Evolutionary conservation across 2,329 filamentous ascomycete genomes (phyloP).

Genomic region (Chrysoporthe puriensis): DNA sequence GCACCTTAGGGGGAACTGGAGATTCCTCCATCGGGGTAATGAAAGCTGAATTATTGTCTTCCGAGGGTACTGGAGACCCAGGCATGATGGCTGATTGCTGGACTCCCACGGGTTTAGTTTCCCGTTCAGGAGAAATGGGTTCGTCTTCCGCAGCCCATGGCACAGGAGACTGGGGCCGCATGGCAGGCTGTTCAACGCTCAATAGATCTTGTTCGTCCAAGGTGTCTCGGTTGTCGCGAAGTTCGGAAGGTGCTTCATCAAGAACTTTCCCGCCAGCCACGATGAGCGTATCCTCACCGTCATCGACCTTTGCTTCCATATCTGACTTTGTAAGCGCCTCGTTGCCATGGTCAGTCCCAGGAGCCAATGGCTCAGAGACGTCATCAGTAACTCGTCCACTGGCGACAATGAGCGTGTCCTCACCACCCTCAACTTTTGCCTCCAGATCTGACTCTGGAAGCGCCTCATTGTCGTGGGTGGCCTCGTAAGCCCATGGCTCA

Average conservation of each 20-base stretch:
- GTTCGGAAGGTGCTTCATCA: background rate
- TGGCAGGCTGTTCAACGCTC: background rate
- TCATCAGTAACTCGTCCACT: conserved; percentile 3
- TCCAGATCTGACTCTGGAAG: conserved; percentile 13
- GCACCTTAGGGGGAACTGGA: background rate
- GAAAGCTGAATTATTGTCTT: conserved; percentile 12
- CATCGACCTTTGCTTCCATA: conserved; percentile 6
- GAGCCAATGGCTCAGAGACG: conserved; percentile 14
- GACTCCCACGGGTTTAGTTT: background rate
- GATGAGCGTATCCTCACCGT: conserved; percentile 7
- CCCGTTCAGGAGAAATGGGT: background rate
- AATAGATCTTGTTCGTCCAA: background rate
- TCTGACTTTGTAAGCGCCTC: conserved; percentile 10
- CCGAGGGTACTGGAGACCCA: background rate
- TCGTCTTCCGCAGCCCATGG: background rate
- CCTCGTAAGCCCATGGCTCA: conserved; percentile 15
- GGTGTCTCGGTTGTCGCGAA: background rate
- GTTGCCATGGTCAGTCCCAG: conserved; percentile 2
- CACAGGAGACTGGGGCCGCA: background rate
- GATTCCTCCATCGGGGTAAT: conserved; percentile 15
- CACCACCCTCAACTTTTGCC: conserved; percentile 6
- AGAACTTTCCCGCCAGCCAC: background rate
- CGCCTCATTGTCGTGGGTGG: background rate
- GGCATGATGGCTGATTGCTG: background rate
- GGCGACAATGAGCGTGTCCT: conserved; percentile 8